Base-by-base conservation (phyloP, 306 rosid genomes). In the Vigna angularis region DNA sequence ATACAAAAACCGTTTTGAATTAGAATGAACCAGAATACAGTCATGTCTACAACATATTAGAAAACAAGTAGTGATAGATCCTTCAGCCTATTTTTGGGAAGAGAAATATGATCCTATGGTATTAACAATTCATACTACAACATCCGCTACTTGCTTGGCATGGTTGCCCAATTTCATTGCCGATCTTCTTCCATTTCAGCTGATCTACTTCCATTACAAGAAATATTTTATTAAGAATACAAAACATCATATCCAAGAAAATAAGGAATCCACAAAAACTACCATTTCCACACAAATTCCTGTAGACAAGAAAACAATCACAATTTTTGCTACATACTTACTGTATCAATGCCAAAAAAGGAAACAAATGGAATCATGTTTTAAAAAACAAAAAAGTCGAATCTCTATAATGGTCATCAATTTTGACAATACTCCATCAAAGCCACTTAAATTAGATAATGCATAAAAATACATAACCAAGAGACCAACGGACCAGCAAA, bases 381-480 rank as follows among this genome's bases (percentile, higher is more conserved):
- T 44, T 55, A 38, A 50, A 69, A 55, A 47, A 36, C 14, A 28
- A 84, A 42, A 73, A 70, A 49, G 81, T 62, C 72, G 76, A 56
- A 32, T 59, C 72, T 83, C 64, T 66, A 58, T 15, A 71, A 59
- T 70, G 74, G 75, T 83, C 45, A 72, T 51, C 20, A 58, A 72
- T 20, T 40, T 77, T 72, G 78, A 72, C 64, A 82, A 50, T 58
- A 59, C 67, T 78, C 82, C 82, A 76, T 63, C 72, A 71, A 80
- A 18, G 57, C 52, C 82, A 90, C 88, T 80, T 59, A 16, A 38
- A 80, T 66, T 69, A 50, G 50, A 79, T 82, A 82, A 80, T 71
- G 90, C 71, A 62, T 75, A 38, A 30, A 49, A 22, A 78, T 71
- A 84, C 65, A 76, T 55, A 56, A 22, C 44, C 16, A 45, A 80